phyloP scores from a whole-genome alignment of 768 basidiomycete genomes.

The Mycena maculata region DNA sequence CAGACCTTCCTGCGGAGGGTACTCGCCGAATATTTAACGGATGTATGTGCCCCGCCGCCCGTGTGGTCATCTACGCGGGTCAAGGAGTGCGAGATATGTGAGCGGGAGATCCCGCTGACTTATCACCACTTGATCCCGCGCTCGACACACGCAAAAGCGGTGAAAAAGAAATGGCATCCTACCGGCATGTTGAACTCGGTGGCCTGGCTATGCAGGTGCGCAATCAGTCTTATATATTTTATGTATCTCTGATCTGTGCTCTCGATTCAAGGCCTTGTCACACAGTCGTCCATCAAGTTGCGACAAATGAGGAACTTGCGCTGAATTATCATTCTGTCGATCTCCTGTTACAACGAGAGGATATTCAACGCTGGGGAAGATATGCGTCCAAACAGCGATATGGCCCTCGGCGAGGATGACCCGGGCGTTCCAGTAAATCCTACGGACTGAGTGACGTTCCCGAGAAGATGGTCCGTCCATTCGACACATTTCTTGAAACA shows the following conservation, averaged over 20 bases:
- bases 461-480: too few relatives aligned
- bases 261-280: slow-evolving; percentile 60
- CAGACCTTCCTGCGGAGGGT: slow-evolving; percentile 53
- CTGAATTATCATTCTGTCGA: slow-evolving; percentile 62
- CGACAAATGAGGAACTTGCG: slow-evolving; percentile 63
- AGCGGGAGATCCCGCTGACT: slow-evolving; percentile 65
- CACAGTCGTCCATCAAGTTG: slow-evolving; percentile 61
- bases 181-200: slow-evolving; percentile 65
- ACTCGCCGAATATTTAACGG: slow-evolving; percentile 55
- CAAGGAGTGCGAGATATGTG: slow-evolving; percentile 69
- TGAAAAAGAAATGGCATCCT: slow-evolving; percentile 69
- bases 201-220: slow-evolving; percentile 69
- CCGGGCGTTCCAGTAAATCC: too few relatives aligned
- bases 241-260: neutral
- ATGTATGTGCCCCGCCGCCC: slow-evolving; percentile 62
- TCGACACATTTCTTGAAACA: too few relatives aligned
- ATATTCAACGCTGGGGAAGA: slow-evolving; percentile 65
- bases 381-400: slow-evolving; percentile 45
- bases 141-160: slow-evolving; percentile 62
- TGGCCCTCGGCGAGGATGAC: slow-evolving; percentile 23
- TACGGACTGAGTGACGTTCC: too few relatives aligned
- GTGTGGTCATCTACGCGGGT: slow-evolving; percentile 65
- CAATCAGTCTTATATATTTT: neutral
- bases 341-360: slow-evolving; percentile 61
- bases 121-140: slow-evolving; percentile 73